Percentiles rank a stretch among this genome's conserved stretches.
Evolutionary conservation across 352 stramenopile genomes (phyloP).

Genomic region (Phytophthora pini): DNA sequence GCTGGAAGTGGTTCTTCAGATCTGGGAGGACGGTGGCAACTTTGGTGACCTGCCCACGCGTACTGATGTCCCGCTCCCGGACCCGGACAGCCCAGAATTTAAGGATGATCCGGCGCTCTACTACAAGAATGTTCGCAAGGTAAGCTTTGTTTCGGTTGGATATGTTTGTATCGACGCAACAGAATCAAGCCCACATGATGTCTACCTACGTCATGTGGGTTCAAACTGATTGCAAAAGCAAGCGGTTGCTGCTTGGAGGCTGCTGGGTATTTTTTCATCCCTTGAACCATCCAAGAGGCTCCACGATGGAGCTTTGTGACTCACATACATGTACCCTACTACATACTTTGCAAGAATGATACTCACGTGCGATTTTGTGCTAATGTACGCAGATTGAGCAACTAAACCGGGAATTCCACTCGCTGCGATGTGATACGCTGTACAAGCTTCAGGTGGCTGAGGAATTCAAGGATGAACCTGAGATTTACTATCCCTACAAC

Average conservation of each 20-base stretch:
- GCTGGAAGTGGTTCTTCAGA: constrained; percentile 90
- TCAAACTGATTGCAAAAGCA: constrained; percentile 87
- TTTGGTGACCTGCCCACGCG: constrained; percentile 95
- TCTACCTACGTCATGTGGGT: constrained; percentile 64
- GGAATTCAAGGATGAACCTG: constrained; percentile 96
- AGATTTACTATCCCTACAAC: constrained; percentile 99
- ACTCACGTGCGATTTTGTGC: constrained; percentile 20
- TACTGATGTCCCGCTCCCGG: constrained; percentile 64
- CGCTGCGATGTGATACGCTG: constrained; percentile 94
- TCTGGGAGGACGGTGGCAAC: constrained; percentile 91
- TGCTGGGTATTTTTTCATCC: constrained; percentile 16
- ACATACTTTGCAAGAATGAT: neutral
- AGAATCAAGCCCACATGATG: constrained; percentile 87
- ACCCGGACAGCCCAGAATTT: constrained; percentile 65
- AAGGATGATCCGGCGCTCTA: constrained; percentile 72
- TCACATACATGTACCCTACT: constrained; percentile 29
- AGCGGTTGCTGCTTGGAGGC: constrained; percentile 51
- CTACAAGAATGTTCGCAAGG: constrained; percentile 77
- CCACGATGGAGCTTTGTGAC: constrained; percentile 36
- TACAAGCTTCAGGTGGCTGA: constrained; percentile 97
- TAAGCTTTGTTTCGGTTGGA: constrained; percentile 40
- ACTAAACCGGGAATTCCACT: constrained; percentile 92
- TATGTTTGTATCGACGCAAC: constrained; percentile 48
- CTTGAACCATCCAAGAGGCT: constrained; percentile 29
- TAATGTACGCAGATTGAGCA: constrained; percentile 67